A percentile compares a stretch with the other conserved stretches of the same genome.
Conservation (phyloP, 352 stramenopile species). For the Detonula confervacea region DNA sequence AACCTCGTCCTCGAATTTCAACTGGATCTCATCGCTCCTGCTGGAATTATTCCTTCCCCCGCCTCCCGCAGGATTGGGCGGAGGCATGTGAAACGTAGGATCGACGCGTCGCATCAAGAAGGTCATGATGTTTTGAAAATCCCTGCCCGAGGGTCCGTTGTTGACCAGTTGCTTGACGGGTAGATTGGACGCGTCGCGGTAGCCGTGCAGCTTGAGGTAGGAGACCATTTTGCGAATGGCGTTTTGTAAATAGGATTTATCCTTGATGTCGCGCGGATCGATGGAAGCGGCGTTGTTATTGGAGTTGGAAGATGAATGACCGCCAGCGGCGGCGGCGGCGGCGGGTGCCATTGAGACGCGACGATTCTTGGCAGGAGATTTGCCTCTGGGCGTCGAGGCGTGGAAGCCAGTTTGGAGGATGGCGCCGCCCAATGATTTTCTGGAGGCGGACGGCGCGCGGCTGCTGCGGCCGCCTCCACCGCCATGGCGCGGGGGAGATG, state of each 20-base stretch:
- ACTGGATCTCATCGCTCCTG: constrained; percentile 24
- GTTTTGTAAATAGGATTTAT: constrained; percentile 92
- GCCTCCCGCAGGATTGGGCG: too few species aligned
- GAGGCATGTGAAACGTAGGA: constrained; percentile 82
- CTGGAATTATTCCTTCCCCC: constrained; percentile 26
- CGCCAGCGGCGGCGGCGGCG: too few species aligned
- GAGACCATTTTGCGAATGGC: constrained; percentile 93
- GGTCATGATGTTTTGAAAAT: constrained; percentile 96
- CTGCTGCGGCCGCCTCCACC: neutral
- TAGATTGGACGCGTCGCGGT: constrained; percentile 90
- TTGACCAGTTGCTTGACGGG: constrained; percentile 90
- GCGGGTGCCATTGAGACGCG: constrained; percentile 36
- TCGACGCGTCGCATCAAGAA: constrained; percentile 97
- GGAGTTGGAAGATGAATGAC: neutral
- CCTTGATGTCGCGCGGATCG: constrained; percentile 79
- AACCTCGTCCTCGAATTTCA: constrained; percentile 91
- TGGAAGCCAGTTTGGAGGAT: constrained; percentile 10
- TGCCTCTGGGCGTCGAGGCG: constrained; percentile 21
- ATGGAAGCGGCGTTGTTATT: neutral
- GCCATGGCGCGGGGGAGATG: constrained; percentile 5
- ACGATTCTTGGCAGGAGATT: constrained; percentile 46
- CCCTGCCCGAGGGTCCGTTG: constrained; percentile 92
- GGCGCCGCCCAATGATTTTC: constrained; percentile 21
- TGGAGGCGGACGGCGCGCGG: neutral
- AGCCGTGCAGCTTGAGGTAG: constrained; percentile 91